Evolutionary conservation across 2,329 filamentous ascomycete species (phyloP).

Genomic region (Beauveria sp.): DNA sequence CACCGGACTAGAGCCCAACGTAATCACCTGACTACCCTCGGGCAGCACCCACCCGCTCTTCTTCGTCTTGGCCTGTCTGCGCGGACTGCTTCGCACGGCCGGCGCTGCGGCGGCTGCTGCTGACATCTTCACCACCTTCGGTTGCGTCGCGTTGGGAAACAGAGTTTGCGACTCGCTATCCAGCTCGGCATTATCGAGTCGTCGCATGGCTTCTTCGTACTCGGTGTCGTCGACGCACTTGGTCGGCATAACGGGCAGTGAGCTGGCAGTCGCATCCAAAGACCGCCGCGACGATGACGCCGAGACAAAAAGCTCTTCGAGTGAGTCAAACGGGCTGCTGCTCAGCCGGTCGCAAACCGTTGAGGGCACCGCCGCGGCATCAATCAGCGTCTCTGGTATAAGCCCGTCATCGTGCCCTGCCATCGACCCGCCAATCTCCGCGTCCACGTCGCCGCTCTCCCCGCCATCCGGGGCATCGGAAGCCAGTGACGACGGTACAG

Average conservation of each 20-base stretch:
- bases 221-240: constrained; percentile 26
- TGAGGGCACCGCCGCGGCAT: constrained; percentile 2
- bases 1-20: constrained; percentile 21
- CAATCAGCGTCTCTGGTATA: constrained; percentile 17
- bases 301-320: constrained; percentile 34
- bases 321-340: constrained; percentile 28
- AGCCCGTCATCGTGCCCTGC: constrained; percentile 9
- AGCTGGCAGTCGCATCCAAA: constrained; percentile 15
- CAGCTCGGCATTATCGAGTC: constrained; percentile 26
- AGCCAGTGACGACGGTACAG: neutral
- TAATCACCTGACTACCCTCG: constrained; percentile 25
- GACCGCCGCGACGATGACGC: constrained; percentile 29
- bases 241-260: constrained; percentile 17
- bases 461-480: constrained; percentile 22
- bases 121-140: constrained; percentile 10
- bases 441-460: constrained; percentile 22
- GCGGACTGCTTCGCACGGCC: constrained; percentile 10
- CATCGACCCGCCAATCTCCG: constrained; percentile 13
- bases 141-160: constrained; percentile 28
- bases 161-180: constrained; percentile 21
- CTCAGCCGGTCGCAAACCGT: neutral
- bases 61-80: constrained; percentile 3
- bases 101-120: constrained; percentile 12
- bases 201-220: constrained; percentile 38
- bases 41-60: constrained; percentile 19